Evolutionary conservation across 257 asterid species (phyloP).

Genomic region (Nicotiana noctiflora): DNA sequence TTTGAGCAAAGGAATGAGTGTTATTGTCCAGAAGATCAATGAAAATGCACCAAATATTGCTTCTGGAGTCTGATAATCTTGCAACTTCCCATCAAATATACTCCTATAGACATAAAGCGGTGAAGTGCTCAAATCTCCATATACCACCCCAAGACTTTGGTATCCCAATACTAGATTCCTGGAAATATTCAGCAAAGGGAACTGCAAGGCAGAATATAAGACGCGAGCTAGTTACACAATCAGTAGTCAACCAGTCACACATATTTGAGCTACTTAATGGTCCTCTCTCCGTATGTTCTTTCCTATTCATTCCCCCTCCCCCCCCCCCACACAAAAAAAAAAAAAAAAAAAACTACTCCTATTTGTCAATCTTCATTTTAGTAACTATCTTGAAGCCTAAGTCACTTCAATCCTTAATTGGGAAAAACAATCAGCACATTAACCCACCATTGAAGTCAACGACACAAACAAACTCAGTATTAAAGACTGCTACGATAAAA

Average conservation of each 20-base stretch:
- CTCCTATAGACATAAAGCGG: conserved; percentile 35
- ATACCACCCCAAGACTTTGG: conserved; percentile 37
- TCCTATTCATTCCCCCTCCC: background rate
- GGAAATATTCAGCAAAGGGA: background rate
- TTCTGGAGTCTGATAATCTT: conserved; percentile 21
- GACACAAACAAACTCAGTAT: background rate
- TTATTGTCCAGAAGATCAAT: conserved; percentile 37
- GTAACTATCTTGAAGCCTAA: background rate
- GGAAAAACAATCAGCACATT: background rate
- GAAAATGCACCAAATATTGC: conserved; percentile 32
- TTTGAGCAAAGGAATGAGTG: conserved; percentile 29
- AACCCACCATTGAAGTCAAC: background rate
- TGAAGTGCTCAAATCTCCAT: conserved; percentile 36
- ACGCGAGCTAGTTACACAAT: background rate
- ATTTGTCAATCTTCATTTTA: background rate
- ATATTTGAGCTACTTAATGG: background rate
- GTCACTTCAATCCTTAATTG: background rate
- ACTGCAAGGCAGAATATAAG: background rate
- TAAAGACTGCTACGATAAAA: background rate
- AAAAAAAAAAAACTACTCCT: background rate
- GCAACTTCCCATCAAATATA: conserved; percentile 25
- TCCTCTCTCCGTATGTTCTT: background rate
- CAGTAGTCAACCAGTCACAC: background rate
- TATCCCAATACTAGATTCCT: conserved; percentile 24
- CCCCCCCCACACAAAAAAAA: too few relatives aligned